Percentiles rank a stretch among this genome's conserved stretches.
Evolutionary conservation across 352 stramenopile genomes (phyloP).

Genomic region (Pythium rishiriense): DNA sequence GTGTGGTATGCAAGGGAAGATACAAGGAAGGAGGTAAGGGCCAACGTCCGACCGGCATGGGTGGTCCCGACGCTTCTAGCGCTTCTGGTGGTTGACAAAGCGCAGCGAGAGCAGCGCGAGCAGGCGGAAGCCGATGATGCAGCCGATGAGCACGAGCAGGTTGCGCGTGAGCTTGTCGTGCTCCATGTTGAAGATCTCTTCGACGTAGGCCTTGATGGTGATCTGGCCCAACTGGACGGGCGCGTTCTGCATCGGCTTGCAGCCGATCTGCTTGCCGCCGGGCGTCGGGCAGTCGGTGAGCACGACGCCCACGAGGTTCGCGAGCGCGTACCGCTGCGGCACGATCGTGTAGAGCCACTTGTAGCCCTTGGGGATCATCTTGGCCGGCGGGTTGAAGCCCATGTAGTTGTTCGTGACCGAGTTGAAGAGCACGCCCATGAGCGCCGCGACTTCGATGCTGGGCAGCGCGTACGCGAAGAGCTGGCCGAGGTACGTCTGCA

Average conservation of each 20-base stretch:
- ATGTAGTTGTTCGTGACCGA: conserved; percentile 64
- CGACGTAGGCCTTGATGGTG: conserved; percentile 34
- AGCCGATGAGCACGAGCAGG: conserved; percentile 23
- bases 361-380: conserved; percentile 46
- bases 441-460: conserved; percentile 28
- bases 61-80: conserved; percentile 26
- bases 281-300: conserved; percentile 21
- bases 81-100: conserved; percentile 57
- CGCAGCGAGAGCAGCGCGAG: conserved; percentile 44
- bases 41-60: no score
- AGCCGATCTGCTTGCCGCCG: not conserved
- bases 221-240: conserved; percentile 15
- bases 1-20: not conserved
- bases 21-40: not conserved
- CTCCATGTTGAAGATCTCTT: conserved; percentile 31
- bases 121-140: conserved; percentile 41
- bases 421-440: conserved; percentile 33
- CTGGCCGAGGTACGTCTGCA: no score
- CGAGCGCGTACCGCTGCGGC: conserved; percentile 17
- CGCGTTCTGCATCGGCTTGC: not conserved
- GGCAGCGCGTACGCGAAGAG: conserved; percentile 39
- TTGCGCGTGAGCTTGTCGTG: conserved; percentile 28
- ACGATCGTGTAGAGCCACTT: conserved; percentile 39
- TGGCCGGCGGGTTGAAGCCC: conserved; percentile 64
- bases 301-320: conserved; percentile 18